These are phyloP conservation scores for Periconia sp. DNA, from an alignment of 2,329 filamentous ascomycete genomes.

Conservation along the genomic window DNA sequence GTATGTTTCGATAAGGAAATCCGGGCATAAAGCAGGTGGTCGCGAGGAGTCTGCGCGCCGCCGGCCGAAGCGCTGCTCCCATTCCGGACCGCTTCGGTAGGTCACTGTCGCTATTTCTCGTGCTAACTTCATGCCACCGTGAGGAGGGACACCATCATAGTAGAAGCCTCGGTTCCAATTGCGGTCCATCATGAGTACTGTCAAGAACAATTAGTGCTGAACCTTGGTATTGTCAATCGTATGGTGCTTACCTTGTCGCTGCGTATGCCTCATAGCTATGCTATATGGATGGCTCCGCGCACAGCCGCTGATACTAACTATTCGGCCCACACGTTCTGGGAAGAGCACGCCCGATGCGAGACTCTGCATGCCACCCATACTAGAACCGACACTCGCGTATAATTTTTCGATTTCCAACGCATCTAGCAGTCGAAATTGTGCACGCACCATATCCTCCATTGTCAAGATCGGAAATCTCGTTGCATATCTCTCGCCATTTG, in stretches of 20 bases:
- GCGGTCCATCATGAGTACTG: constrained; percentile 96
- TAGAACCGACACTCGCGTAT: constrained; percentile 91
- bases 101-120: constrained; percentile 97
- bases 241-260: constrained; percentile 69
- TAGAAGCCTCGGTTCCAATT: constrained; percentile 97
- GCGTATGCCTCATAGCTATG: constrained; percentile 97
- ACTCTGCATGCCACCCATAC: constrained; percentile 99
- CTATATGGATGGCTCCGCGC: constrained; percentile 95
- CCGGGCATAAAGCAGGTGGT: constrained; percentile 91
- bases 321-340: constrained; percentile 77
- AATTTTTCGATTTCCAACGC: constrained; percentile 75
- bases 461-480: constrained; percentile 96
- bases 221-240: not conserved
- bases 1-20: constrained; percentile 98
- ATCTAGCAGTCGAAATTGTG: constrained; percentile 90
- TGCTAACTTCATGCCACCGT: constrained; percentile 96
- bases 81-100: constrained; percentile 94
- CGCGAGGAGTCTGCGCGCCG: constrained; percentile 83
- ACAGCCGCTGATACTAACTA: constrained; percentile 92
- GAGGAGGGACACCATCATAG: constrained; percentile 80
- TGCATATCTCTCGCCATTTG: constrained; percentile 85
- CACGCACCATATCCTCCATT: constrained; percentile 96
- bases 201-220: constrained; percentile 9
- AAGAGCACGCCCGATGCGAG: constrained; percentile 86
- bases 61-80: constrained; percentile 93